These are phyloP conservation scores for Oryza meridionalis DNA, from an alignment of 176 grass and related monocot genomes.

Conservation along the genomic window DNA sequence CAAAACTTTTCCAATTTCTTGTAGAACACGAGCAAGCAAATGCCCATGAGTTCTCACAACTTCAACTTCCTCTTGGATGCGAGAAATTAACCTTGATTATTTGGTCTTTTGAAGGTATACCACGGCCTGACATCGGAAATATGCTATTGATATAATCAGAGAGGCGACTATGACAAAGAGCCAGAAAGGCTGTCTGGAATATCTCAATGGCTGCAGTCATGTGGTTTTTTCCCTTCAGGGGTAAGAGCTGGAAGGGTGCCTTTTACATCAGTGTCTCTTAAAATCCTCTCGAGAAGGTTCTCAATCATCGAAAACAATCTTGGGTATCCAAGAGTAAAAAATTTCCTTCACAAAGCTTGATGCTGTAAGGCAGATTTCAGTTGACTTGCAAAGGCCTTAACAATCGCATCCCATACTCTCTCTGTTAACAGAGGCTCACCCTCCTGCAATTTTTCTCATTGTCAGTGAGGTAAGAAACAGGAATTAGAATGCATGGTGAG, in stretches of 20 bases:
- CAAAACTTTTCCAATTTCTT: conserved; percentile 86
- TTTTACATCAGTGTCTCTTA: conserved; percentile 88
- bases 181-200: conserved; percentile 87
- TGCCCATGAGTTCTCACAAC: conserved; percentile 90
- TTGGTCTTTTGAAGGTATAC: conserved; percentile 98
- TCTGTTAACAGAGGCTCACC: conserved; percentile 96
- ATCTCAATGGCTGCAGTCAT: conserved; percentile 82
- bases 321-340: conserved; percentile 96
- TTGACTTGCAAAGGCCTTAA: conserved; percentile 93
- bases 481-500: neutral
- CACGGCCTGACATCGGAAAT: conserved; percentile 87
- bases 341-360: conserved; percentile 99
- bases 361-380: conserved; percentile 87
- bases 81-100: conserved; percentile 92
- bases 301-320: conserved; percentile 90
- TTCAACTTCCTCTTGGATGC: conserved; percentile 98
- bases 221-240: conserved; percentile 75
- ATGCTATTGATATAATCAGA: conserved; percentile 96
- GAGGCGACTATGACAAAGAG: conserved; percentile 80
- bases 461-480: conserved; percentile 21
- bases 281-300: conserved; percentile 95
- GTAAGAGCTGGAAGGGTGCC: conserved; percentile 83
- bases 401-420: conserved; percentile 96
- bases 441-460: conserved; percentile 52
- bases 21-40: conserved; percentile 81